Base-by-base conservation (phyloP, 2,329 filamentous ascomycete genomes). In the Allantophomopsis lycopodina region DNA sequence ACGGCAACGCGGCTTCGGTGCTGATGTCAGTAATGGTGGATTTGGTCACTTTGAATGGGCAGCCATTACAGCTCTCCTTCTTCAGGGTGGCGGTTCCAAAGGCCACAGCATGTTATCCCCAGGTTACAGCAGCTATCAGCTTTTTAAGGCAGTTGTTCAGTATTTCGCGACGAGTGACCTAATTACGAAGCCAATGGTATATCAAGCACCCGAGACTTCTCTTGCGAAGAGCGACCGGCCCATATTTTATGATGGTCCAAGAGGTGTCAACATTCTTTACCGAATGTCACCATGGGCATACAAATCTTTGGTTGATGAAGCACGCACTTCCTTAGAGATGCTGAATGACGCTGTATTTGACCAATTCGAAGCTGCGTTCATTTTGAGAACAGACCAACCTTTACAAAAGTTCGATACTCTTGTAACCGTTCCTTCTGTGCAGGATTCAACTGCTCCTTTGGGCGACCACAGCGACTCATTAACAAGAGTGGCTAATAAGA, bases 31-130 rank as follows among this genome's bases (percentile, higher is more conserved):
- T 2, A 64, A 69, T 34, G 89, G 91, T 35, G 91, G 91, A 0
- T 95, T 98, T 56, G 91, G 91, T 3, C 77, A 85, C 48, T 94
- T 94, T 47, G 91, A 98, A 56, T 96, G 86, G 85, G 72, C 83
- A 1, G 64, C 76, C n/a, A 63, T 91, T 37, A 73, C 88, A 55
- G 84, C 88, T 23, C 65, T 94, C 12, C 64, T 96, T 2, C 66
- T 96, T 33, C 78, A 86, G 56, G 76, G 74, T n/a, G 84, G 84
- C 18, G 81, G 79, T 6, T 71, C 75, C 6, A 79, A 79, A 43
- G 82, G 83, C 2, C 73, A 77, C 46, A 71, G 81, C 2, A 63
- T 84, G 5, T 68, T 96, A 13, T 86, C 87, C 5, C 68, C 75
- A 5, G 84, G 84, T 7, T 82, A 94, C 51, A 94, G 83, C 62